Evolutionary conservation across 768 basidiomycete genomes (phyloP).

Genomic region (Amanita rimosa): DNA sequence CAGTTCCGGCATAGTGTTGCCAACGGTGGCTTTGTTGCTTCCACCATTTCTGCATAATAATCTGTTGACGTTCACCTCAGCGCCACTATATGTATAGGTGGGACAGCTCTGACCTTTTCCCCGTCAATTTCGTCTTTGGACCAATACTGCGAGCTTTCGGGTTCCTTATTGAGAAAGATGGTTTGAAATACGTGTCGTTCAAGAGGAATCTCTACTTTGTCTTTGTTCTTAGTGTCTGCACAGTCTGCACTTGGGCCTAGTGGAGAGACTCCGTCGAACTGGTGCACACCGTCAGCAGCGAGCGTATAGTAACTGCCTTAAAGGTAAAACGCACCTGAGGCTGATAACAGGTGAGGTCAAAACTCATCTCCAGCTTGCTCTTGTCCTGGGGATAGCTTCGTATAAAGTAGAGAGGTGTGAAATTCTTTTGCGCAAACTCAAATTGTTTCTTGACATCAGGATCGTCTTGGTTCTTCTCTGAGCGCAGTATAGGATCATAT

Average conservation of each 20-base stretch:
- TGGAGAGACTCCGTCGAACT: slow-evolving; percentile 16
- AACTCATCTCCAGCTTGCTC: slow-evolving; percentile 40
- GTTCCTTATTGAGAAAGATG: slow-evolving; percentile 33
- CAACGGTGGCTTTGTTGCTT: slow-evolving; percentile 41
- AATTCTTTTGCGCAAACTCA: slow-evolving; percentile 26
- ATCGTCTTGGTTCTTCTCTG: slow-evolving; percentile 16
- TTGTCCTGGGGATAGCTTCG: slow-evolving; percentile 30
- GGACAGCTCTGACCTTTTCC: slow-evolving; percentile 14
- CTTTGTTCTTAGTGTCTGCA: not conserved
- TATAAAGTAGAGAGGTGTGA: slow-evolving; percentile 35
- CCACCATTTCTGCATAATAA: slow-evolving; percentile 38
- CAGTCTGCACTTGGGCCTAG: slow-evolving; percentile 7
- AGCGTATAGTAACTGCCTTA: not conserved
- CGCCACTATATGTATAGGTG: not conserved
- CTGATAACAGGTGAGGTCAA: slow-evolving; percentile 37
- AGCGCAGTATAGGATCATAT: slow-evolving; percentile 22
- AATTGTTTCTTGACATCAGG: slow-evolving; percentile 16
- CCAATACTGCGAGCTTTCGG: slow-evolving; percentile 27
- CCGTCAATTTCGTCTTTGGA: slow-evolving; percentile 27
- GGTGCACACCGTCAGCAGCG: not conserved
- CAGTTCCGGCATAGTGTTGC: slow-evolving; percentile 29
- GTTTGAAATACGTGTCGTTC: slow-evolving; percentile 39
- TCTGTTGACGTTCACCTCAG: slow-evolving; percentile 6
- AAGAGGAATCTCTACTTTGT: slow-evolving; percentile 17
- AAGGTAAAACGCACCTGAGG: slow-evolving; percentile 22